Conservation (phyloP, 2,329 filamentous ascomycete genomes). For the Colletotrichum destructivum region DNA sequence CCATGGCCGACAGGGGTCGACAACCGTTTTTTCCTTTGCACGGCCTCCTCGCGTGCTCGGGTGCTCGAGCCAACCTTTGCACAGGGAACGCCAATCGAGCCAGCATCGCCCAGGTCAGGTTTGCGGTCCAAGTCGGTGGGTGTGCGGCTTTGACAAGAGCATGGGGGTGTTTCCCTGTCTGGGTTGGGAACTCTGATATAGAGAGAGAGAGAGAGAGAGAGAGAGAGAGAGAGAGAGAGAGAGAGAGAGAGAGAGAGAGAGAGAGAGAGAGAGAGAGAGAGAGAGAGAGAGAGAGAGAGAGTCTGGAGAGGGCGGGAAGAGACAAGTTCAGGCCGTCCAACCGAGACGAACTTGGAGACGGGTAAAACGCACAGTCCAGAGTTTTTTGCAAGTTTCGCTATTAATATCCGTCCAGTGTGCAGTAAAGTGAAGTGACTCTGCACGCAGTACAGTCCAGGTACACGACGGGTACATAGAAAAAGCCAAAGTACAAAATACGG, state of each 20-base stretch:
- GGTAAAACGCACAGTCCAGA: not conserved
- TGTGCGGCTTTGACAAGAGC: not conserved
- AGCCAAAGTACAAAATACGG: constrained; percentile 20
- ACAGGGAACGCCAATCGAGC: constrained; percentile 33
- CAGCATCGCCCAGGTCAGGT: not conserved
- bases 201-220: no score
- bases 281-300: no score
- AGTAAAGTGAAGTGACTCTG: no score
- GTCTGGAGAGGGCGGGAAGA: no score
- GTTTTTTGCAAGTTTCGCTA: no score
- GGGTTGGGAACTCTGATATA: constrained; percentile 13
- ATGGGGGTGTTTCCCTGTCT: not conserved
- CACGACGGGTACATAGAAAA: not conserved
- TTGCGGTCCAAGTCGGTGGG: constrained; percentile 14
- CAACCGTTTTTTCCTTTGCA: not conserved
- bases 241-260: no score
- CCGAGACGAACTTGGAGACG: not conserved
- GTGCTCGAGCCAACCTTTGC: constrained; percentile 29
- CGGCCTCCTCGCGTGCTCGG: constrained; percentile 1
- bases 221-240: no score
- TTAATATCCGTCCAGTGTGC: no score
- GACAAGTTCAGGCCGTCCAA: not conserved
- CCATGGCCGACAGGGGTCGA: constrained; percentile 1
- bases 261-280: no score
- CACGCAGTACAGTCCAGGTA: no score